These are phyloP conservation scores for Tephrocybe sp. DNA, from an alignment of 768 basidiomycete species.

Conservation along the genomic window DNA sequence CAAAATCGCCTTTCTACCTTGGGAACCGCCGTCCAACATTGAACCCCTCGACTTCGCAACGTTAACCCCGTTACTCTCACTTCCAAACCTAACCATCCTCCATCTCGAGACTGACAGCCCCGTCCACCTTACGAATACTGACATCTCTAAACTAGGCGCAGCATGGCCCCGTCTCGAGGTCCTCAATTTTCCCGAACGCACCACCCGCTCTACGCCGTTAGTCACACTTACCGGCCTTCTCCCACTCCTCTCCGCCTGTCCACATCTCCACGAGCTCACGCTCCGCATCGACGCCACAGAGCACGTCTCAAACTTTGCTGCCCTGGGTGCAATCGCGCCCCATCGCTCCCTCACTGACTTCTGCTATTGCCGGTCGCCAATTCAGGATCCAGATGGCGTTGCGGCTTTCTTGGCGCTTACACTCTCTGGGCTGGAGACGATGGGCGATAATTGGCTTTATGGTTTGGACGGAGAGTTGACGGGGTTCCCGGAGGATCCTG, in stretches of 20 bases:
- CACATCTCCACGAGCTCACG: conserved; percentile 5
- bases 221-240: conserved; percentile 8
- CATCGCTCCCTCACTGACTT: conserved; percentile 6
- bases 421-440: conserved; percentile 1
- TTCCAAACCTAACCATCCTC: background rate
- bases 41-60: conserved; percentile 1
- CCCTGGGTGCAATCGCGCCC: conserved; percentile 5
- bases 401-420: conserved; percentile 2
- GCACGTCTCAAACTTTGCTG: conserved; percentile 7
- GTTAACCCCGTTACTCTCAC: background rate
- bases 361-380: conserved; percentile 11
- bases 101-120: conserved; percentile 1
- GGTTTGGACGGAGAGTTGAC: background rate
- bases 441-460: conserved; percentile 9
- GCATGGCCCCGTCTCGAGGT: conserved; percentile 10
- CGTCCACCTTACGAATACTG: conserved; percentile 5
- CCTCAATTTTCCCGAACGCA: conserved; percentile 8
- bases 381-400: conserved; percentile 1
- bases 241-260: conserved; percentile 2
- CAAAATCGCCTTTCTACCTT: conserved; percentile 2
- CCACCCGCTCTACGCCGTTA: background rate
- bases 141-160: conserved; percentile 4
- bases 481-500: conserved; percentile 7
- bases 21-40: background rate
- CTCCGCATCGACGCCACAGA: conserved; percentile 12